Percentiles rank a stretch among this genome's conserved stretches.
These are phyloP conservation scores for Hypoxylon sp. DNA, from an alignment of 2,329 filamentous ascomycete genomes.

Conservation along the genomic window DNA sequence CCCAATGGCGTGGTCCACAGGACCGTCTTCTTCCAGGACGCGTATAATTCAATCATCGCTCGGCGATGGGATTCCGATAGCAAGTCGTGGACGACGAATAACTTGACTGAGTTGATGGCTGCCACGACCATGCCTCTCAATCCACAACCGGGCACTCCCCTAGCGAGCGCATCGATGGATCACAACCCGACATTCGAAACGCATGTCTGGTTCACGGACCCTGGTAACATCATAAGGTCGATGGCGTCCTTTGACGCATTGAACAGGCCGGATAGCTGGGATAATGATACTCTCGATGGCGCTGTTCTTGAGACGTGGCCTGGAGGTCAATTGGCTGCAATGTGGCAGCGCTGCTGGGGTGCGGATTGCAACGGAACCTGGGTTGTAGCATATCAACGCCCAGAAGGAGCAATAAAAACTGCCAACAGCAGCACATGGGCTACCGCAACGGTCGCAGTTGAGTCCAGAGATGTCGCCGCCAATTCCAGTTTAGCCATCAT, in stretches of 20 bases:
- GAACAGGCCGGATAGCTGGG: constrained; percentile 44
- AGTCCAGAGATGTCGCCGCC: constrained; percentile 37
- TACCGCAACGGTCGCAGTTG: constrained; percentile 41
- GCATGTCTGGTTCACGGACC: constrained; percentile 47
- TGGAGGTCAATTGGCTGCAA: constrained; percentile 47
- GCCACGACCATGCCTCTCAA: constrained; percentile 45
- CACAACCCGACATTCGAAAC: constrained; percentile 35
- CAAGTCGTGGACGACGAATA: constrained; percentile 49
- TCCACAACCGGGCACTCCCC: constrained; percentile 45
- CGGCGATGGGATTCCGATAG: constrained; percentile 45
- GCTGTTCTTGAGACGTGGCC: constrained; percentile 41
- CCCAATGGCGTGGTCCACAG: constrained; percentile 38
- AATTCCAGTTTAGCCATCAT: constrained; percentile 49
- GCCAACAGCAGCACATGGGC: constrained; percentile 47
- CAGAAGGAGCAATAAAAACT: constrained; percentile 47
- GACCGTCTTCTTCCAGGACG: constrained; percentile 48
- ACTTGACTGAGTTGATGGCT: constrained; percentile 46
- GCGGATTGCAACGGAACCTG: constrained; percentile 40
- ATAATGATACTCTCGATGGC: constrained; percentile 42
- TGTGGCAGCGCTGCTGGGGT: constrained; percentile 46
- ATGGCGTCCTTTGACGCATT: constrained; percentile 41
- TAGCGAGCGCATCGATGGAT: constrained; percentile 47
- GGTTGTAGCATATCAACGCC: constrained; percentile 49
- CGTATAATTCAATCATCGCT: constrained; percentile 43
- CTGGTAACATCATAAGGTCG: constrained; percentile 42